Percentiles rank a stretch among this genome's conserved stretches.
phyloP scores from a whole-genome alignment of 2,329 filamentous ascomycete genomes.

The Fusarium sp. region DNA sequence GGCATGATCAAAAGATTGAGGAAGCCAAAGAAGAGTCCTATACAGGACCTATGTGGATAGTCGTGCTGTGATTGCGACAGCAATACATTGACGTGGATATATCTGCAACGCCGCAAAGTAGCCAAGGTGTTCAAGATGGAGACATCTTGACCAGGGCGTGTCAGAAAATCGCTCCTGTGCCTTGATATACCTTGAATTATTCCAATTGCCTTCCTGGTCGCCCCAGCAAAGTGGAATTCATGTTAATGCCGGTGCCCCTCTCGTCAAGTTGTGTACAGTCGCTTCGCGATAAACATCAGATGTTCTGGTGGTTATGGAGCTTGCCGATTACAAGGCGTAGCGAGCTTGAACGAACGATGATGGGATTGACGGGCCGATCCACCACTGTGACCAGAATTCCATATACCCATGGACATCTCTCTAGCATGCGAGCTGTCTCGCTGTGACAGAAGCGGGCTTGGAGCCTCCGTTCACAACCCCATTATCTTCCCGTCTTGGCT shows the following conservation, averaged over 20 bases:
- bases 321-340: slow-evolving; percentile 23
- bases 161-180: slow-evolving; percentile 17
- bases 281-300: slow-evolving; percentile 29
- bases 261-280: slow-evolving; percentile 8
- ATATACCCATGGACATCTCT: neutral
- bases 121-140: slow-evolving; percentile 22
- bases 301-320: slow-evolving; percentile 34
- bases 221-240: slow-evolving; percentile 14
- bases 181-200: slow-evolving; percentile 34
- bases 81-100: neutral
- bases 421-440: slow-evolving; percentile 16
- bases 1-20: neutral
- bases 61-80: neutral
- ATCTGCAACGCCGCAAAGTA: slow-evolving; percentile 17
- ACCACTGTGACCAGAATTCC: slow-evolving; percentile 18
- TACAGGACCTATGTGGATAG: neutral
- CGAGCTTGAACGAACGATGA: slow-evolving; percentile 42
- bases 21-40: neutral
- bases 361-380: slow-evolving; percentile 43
- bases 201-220: slow-evolving; percentile 2
- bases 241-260: slow-evolving; percentile 8
- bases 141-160: slow-evolving; percentile 26
- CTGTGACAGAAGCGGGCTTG: slow-evolving; percentile 21
- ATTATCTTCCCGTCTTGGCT: slow-evolving; percentile 38
- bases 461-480: slow-evolving; percentile 29